Evolutionary conservation across 2,329 filamentous ascomycete genomes (phyloP).

Genomic region (Colletotrichum lupini): DNA sequence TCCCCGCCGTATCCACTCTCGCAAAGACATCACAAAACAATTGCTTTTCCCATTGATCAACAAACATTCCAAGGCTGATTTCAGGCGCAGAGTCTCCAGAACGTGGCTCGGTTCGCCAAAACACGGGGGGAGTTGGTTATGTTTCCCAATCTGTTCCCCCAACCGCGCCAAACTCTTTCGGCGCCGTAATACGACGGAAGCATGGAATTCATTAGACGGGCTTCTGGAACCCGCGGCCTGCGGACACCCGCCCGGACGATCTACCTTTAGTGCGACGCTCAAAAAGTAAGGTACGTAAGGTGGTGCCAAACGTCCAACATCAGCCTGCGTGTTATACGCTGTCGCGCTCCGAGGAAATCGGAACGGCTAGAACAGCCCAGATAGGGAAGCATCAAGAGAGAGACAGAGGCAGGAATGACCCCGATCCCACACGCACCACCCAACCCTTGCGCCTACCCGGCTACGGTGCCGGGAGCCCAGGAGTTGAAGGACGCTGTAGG

Average conservation of each 20-base stretch:
- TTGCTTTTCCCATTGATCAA: background rate
- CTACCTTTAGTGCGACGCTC: background rate
- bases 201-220: background rate
- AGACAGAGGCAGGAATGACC: background rate
- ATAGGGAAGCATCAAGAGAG: background rate
- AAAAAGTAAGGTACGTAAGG: too few species aligned
- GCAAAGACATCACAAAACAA: background rate
- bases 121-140: background rate
- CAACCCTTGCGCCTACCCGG: conserved; percentile 23
- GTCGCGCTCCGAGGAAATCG: background rate
- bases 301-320: background rate
- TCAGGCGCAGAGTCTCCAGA: too few species aligned
- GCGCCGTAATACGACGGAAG: conserved; percentile 3
- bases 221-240: conserved; percentile 25
- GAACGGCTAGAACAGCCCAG: background rate
- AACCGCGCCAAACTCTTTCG: background rate
- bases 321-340: background rate
- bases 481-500: too few species aligned
- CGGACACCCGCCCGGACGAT: background rate
- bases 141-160: background rate
- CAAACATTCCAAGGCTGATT: too few species aligned
- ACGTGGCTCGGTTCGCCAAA: background rate
- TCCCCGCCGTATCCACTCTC: conserved; percentile 29
- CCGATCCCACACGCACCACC: background rate
- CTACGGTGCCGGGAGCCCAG: conserved; percentile 20